Evolutionary conservation across 2,329 filamentous ascomycete species (phyloP).

Genomic region (Exophiala calicioides): DNA sequence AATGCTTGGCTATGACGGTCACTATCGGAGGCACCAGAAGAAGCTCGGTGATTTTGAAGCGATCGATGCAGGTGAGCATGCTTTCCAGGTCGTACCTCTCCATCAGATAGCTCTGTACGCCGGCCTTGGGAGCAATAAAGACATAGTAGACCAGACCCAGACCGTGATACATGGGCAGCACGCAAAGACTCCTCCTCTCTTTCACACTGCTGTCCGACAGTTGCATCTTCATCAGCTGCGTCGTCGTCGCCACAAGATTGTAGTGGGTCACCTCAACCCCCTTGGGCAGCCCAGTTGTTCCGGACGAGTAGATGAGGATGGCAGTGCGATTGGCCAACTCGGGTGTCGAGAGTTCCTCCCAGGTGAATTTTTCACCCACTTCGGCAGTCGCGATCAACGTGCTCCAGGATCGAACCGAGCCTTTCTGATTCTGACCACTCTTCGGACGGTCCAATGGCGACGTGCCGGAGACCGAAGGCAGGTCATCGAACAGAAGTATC

Average conservation of each 20-base stretch:
- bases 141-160: slow-evolving; percentile 2
- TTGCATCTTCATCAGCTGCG: too few relatives aligned
- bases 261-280: slow-evolving; percentile 53
- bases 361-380: slow-evolving; percentile 40
- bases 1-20: slow-evolving; percentile 32
- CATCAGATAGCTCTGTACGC: slow-evolving; percentile 63
- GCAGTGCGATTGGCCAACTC: slow-evolving; percentile 44
- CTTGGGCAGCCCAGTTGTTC: slow-evolving; percentile 55
- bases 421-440: not conserved
- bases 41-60: slow-evolving; percentile 51
- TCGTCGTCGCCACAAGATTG: slow-evolving; percentile 51
- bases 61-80: slow-evolving; percentile 42
- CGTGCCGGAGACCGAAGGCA: too few relatives aligned
- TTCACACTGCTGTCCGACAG: slow-evolving; percentile 11
- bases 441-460: too few relatives aligned
- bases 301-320: slow-evolving; percentile 54
- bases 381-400: slow-evolving; percentile 46
- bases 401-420: slow-evolving; percentile 21
- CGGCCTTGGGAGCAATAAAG: slow-evolving; percentile 61
- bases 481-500: slow-evolving; percentile 27
- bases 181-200: not conserved
- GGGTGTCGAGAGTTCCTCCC: slow-evolving; percentile 29
- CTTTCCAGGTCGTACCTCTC: slow-evolving; percentile 40
- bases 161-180: slow-evolving; percentile 15
- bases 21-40: slow-evolving; percentile 51